Percentiles rank a stretch among this genome's conserved stretches.
These are phyloP conservation scores for Gossypium raimondii DNA, from an alignment of 345 rosid genomes.

Conservation along the genomic window DNA sequence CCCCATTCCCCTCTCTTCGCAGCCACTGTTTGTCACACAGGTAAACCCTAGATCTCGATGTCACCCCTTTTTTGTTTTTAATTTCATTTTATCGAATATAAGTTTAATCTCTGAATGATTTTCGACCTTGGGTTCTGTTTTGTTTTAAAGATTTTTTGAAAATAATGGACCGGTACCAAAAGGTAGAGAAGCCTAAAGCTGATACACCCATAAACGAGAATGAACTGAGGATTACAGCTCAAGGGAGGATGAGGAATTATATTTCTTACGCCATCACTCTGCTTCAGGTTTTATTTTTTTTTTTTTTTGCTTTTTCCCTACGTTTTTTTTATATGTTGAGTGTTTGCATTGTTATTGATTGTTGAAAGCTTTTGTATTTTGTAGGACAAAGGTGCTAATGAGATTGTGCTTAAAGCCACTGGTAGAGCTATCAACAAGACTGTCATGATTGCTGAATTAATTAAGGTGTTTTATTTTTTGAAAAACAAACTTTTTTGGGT, in stretches of 20 bases:
- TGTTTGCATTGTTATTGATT: background rate
- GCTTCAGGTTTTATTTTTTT: constrained; percentile 31
- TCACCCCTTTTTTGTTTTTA: background rate
- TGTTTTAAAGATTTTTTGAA: background rate
- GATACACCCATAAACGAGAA: constrained; percentile 46
- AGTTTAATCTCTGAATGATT: background rate
- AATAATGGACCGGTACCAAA: constrained; percentile 51
- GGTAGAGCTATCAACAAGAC: constrained; percentile 14
- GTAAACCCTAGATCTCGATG: constrained; percentile 12
- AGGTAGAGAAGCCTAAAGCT: constrained; percentile 44
- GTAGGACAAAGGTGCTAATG: constrained; percentile 11
- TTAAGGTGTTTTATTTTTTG: background rate
- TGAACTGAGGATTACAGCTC: constrained; percentile 49
- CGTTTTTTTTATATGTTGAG: background rate
- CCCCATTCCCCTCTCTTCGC: background rate
- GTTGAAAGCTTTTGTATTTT: background rate
- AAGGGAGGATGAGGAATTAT: constrained; percentile 47
- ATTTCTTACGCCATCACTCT: constrained; percentile 47
- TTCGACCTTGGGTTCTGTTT: background rate
- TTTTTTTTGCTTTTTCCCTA: background rate
- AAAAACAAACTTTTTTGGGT: too few relatives aligned
- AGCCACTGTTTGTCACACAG: background rate
- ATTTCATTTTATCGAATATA: background rate
- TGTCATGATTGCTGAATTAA: constrained; percentile 13
- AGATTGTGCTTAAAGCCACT: constrained; percentile 8